Evolutionary conservation across 129 eudicot genomes (phyloP), one percentile per base, ranked within the genome.

Genomic region (Silybum marianum): DNA sequence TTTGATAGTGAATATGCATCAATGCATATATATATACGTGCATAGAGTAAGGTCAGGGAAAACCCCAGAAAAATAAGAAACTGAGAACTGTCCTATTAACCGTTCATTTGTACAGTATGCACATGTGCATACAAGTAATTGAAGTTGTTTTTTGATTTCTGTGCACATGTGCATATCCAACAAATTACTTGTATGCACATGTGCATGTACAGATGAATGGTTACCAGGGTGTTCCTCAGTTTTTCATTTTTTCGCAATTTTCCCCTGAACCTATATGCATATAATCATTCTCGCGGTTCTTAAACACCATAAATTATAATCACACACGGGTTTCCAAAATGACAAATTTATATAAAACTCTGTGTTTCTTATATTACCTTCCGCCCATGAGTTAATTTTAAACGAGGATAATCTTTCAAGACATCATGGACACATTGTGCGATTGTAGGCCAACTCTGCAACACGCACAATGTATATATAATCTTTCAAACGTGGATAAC

Each of bases 321-420:
- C 51, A 69, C 51, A 71, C 0, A 3, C 51, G n/a, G 9, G 42
- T 48, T 36, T 26, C 51, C 6, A 67, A 67, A 69, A 16, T 23
- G 42, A 32, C 11, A 46, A 14, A 32, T 9, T 39, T 36, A 36
- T 28, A 75, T 16, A 44, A 60, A 19, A 0, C 23, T 23, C 10
- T 23, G 26, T 36, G 34, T 69, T 69, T 18, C 22, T 0, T 22
- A 36, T 63, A 60, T 40, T 81, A 91, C 98, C 97, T 93, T 93
- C 86, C 98, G 91, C 44, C 98, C 98, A 62, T 93, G 97, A 84
- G 95, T 93, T 81, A 90, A 73, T 79, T 85, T 89, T 34, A 93
- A 75, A 24, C 87, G 91, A 83, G 98, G 95, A 83, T 90, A 93
- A 63, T 84, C 89, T 74, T 87, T 88, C 80, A 93, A 85, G 70